A percentile compares a stretch with the other conserved stretches of the same genome.
Conservation (phyloP, 257 asterid genomes). For the Solanum chmielewskii region DNA sequence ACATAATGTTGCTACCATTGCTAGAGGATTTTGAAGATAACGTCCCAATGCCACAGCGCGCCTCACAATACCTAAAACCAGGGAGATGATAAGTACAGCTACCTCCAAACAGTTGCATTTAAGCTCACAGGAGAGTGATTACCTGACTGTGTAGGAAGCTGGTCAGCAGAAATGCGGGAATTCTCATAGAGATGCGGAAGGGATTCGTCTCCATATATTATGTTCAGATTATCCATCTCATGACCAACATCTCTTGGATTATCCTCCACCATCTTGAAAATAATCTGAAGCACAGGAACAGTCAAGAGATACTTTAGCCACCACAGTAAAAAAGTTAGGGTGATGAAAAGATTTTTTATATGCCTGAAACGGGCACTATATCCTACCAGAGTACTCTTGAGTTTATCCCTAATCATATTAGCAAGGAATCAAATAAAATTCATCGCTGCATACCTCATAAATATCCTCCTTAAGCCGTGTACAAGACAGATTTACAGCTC, state of each 20-base stretch:
- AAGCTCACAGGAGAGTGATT: neutral
- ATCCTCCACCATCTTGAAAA: constrained; percentile 97
- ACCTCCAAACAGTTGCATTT: neutral
- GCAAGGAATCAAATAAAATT: neutral
- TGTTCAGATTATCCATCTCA: constrained; percentile 87
- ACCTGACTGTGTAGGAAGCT: constrained; percentile 96
- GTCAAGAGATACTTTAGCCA: neutral
- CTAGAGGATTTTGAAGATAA: constrained; percentile 81
- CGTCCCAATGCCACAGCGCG: constrained; percentile 98
- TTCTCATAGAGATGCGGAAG: constrained; percentile 92
- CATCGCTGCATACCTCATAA: constrained; percentile 52
- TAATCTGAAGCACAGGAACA: constrained; percentile 39
- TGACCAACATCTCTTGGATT: constrained; percentile 97
- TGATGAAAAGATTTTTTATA: neutral
- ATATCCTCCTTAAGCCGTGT: constrained; percentile 86
- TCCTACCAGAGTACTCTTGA: neutral
- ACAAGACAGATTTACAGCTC: constrained; percentile 92
- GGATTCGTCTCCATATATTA: constrained; percentile 91
- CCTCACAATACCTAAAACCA: constrained; percentile 61
- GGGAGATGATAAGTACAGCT: neutral
- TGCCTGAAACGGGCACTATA: neutral
- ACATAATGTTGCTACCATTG: constrained; percentile 85
- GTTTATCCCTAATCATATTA: neutral
- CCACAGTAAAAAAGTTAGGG: neutral
- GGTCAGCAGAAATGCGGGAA: constrained; percentile 83